Conservation (phyloP, 1,284 basidiomycete genomes). For the Boletus sp. region DNA sequence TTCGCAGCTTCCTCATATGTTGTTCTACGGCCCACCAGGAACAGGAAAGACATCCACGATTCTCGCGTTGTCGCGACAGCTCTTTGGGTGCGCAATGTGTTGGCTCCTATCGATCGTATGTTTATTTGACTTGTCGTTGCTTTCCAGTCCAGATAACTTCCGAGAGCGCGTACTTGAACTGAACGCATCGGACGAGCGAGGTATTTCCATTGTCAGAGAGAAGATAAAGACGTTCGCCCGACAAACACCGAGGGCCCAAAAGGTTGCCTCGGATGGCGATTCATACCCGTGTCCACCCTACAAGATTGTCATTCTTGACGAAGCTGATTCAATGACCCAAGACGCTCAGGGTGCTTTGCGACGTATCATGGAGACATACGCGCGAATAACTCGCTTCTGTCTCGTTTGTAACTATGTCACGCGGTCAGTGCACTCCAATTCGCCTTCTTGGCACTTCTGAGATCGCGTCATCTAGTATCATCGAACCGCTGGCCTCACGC, state of each 20-base stretch:
- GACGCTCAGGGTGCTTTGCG: constrained; percentile 96
- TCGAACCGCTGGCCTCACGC: constrained; percentile 97
- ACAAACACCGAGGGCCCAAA: constrained; percentile 84
- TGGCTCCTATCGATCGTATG: not conserved
- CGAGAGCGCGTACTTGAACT: constrained; percentile 92
- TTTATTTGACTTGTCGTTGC: constrained; percentile 1
- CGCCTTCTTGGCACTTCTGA: constrained; percentile 7
- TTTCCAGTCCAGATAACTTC: constrained; percentile 88
- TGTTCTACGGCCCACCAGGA: constrained; percentile 99
- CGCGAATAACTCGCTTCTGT: constrained; percentile 96
- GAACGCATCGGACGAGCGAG: constrained; percentile 99
- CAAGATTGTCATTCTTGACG: constrained; percentile 99
- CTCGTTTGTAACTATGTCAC: constrained; percentile 99
- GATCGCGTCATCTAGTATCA: constrained; percentile 65
- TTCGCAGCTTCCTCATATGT: constrained; percentile 93
- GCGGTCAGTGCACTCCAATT: constrained; percentile 52
- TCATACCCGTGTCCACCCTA: constrained; percentile 96
- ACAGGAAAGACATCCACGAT: constrained; percentile 99
- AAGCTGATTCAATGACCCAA: constrained; percentile 99
- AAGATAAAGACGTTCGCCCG: constrained; percentile 99
- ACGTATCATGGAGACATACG: constrained; percentile 98
- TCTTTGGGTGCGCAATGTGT: constrained; percentile 75
- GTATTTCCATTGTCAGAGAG: constrained; percentile 94
- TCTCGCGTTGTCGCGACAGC: constrained; percentile 88
- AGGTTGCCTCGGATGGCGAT: constrained; percentile 74